Conservation (phyloP, 2,329 filamentous ascomycete genomes). For the Ceratocystiopsis minuta region DNA sequence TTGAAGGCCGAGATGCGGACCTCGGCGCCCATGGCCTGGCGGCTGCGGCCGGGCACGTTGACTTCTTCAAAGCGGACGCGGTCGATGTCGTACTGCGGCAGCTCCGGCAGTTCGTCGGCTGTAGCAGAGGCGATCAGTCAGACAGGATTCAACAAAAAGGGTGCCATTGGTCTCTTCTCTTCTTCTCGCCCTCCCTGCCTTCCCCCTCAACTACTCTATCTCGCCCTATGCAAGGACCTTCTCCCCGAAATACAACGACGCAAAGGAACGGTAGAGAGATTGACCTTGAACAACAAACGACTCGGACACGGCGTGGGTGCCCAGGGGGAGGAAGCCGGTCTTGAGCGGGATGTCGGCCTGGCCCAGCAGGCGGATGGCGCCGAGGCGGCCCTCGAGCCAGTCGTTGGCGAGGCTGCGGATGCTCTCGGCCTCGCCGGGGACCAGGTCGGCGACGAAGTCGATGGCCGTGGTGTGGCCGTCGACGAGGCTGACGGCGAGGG, state of each 20-base stretch:
- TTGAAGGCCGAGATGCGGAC: conserved; percentile 57
- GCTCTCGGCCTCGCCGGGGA: conserved; percentile 57
- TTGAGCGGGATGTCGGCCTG: conserved; percentile 56
- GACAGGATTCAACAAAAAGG: not conserved
- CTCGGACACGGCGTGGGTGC: conserved; percentile 58
- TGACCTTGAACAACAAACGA: conserved; percentile 69
- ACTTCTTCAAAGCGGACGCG: conserved; percentile 65
- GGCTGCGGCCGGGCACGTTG: conserved; percentile 26
- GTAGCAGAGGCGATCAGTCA: conserved; percentile 21
- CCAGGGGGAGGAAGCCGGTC: conserved; percentile 63
- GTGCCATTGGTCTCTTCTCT: not conserved
- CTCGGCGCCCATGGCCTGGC: conserved; percentile 61
- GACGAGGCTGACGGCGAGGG: conserved; percentile 55
- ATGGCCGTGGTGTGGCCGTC: conserved; percentile 62
- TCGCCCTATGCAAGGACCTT: conserved; percentile 18
- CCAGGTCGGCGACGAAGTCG: conserved; percentile 61
- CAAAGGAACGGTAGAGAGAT: conserved; percentile 47
- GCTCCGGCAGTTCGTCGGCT: conserved; percentile 53
- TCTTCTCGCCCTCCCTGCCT: not conserved
- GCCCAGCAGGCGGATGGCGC: conserved; percentile 52
- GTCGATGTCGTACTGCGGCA: conserved; percentile 71
- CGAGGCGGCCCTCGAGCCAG: conserved; percentile 66
- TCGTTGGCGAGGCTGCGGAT: conserved; percentile 70
- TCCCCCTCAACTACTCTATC: not conserved
- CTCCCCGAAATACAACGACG: conserved; percentile 42